Evolutionary conservation across 257 asterid species (phyloP).

Genomic region (Anisodus tanguticus): DNA sequence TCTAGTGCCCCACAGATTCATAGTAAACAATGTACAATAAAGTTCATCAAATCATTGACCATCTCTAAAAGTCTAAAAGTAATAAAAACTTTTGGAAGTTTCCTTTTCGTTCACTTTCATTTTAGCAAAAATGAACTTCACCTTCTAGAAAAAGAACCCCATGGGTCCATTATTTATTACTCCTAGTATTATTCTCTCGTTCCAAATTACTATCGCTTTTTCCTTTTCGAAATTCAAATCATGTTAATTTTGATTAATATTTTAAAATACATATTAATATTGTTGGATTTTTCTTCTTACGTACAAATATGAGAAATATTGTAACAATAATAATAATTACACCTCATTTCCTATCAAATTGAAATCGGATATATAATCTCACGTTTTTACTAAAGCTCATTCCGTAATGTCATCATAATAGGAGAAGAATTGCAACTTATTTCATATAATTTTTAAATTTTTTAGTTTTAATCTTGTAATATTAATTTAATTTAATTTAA

Average conservation of each 20-base stretch:
- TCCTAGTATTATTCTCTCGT: too few species aligned
- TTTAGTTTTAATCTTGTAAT: too few species aligned
- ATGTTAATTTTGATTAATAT: not conserved
- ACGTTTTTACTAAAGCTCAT: too few species aligned
- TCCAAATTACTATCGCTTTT: too few species aligned
- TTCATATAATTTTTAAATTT: too few species aligned
- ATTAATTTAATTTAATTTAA: too few species aligned
- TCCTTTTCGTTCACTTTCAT: constrained; percentile 22
- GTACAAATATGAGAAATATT: not conserved
- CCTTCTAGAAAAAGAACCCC: constrained; percentile 3
- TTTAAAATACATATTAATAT: not conserved
- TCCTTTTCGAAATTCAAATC: not conserved
- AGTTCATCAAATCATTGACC: not conserved
- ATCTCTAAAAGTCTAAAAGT: not conserved
- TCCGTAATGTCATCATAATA: too few species aligned
- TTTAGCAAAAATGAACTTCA: not conserved
- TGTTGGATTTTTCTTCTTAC: too few species aligned
- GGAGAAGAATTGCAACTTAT: not conserved
- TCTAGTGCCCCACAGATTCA: not conserved
- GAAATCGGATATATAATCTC: too few species aligned
- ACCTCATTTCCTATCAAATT: too few species aligned
- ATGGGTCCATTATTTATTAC: not conserved
- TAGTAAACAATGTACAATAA: constrained; percentile 21
- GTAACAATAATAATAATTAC: not conserved
- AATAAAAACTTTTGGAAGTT: constrained; percentile 8